These are phyloP conservation scores for Mortierella antarctica DNA, from an alignment of 192 early-diverging fungal genomes.

Conservation along the genomic window DNA sequence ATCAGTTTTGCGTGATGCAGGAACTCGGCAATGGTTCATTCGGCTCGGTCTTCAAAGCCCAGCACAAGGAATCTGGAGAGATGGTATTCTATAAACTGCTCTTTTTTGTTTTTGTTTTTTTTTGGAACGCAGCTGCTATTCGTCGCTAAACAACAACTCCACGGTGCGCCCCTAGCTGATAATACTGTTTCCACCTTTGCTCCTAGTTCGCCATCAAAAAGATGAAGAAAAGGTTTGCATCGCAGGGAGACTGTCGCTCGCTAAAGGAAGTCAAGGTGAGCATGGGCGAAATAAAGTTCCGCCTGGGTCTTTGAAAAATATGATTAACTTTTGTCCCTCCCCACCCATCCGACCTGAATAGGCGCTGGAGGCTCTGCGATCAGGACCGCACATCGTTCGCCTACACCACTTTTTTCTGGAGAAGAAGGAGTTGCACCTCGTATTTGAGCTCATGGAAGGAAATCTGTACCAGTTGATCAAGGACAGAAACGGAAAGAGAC, in stretches of 20 bases:
- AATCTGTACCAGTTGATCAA: slow-evolving; percentile 94
- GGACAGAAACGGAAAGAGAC: slow-evolving; percentile 69
- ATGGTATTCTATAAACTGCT: slow-evolving; percentile 57
- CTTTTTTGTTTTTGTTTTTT: background rate
- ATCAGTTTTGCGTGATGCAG: slow-evolving; percentile 72
- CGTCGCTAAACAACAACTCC: background rate
- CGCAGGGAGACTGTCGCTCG: slow-evolving; percentile 76
- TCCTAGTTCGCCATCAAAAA: slow-evolving; percentile 87
- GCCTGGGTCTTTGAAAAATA: slow-evolving; percentile 1
- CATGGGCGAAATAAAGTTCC: background rate
- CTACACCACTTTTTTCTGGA: slow-evolving; percentile 88
- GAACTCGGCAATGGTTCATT: slow-evolving; percentile 88
- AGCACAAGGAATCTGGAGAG: slow-evolving; percentile 72
- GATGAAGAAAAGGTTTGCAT: slow-evolving; percentile 87
- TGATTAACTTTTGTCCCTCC: background rate
- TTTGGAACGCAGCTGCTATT: background rate
- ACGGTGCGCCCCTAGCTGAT: background rate
- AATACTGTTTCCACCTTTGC: background rate
- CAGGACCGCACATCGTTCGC: slow-evolving; percentile 88
- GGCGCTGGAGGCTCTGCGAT: slow-evolving; percentile 76
- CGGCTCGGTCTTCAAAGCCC: slow-evolving; percentile 78
- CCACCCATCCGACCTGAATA: slow-evolving; percentile 17
- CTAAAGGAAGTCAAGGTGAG: slow-evolving; percentile 82
- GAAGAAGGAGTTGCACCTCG: slow-evolving; percentile 89
- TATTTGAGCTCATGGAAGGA: slow-evolving; percentile 97